Evolutionary conservation across 257 asterid genomes (phyloP), one percentile per base, ranked within the genome.

Genomic region (Solanum sejunctum): DNA sequence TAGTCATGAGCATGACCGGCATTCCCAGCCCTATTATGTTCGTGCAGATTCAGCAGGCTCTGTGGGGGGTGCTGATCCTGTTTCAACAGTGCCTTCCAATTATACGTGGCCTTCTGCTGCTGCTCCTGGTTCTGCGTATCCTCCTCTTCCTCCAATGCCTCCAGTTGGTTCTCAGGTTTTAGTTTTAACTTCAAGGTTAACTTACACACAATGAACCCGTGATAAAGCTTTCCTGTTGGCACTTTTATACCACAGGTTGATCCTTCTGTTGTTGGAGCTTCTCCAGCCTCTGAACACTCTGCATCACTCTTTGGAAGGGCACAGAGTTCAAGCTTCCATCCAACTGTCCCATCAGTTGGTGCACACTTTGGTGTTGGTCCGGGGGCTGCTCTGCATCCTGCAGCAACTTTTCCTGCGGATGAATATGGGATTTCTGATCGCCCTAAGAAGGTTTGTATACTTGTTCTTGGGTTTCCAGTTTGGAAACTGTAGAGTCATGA

Each of bases 391-490:
- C 87, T 92, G 86, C 94, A 92, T 86, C 90, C 95, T 28, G 69
- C 92, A 60, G 36, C 89, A 41, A 81, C 96, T 84, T 96, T 95
- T 86, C 49, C 95, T 23, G 95, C 86, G 80, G 98, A 97, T 89
- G 87, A 92, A 61, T 94, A 89, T 91, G 98, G 94, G 72, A 86
- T 85, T 61, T 51, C 94, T 54, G 98, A 93, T 84, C 98, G 98
- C 26, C 99, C 99, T 81, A 96, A 93, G 75, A 96, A 97, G 96
- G 99, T 94, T 81, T 80, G 87, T 58, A 78, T 28, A 26, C 82
- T 52, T 28, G 63, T 52, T 78, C 64, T 6, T 52, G 83, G 83
- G 11, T 47, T 28, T 78, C 16, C 64, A 78, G 21, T 78, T 78
- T 52, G 28, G 17, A 78, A 28, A 78, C 66, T 78, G 54, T 28